Conservation (phyloP, 768 basidiomycete genomes). For the Terana coerulea region DNA sequence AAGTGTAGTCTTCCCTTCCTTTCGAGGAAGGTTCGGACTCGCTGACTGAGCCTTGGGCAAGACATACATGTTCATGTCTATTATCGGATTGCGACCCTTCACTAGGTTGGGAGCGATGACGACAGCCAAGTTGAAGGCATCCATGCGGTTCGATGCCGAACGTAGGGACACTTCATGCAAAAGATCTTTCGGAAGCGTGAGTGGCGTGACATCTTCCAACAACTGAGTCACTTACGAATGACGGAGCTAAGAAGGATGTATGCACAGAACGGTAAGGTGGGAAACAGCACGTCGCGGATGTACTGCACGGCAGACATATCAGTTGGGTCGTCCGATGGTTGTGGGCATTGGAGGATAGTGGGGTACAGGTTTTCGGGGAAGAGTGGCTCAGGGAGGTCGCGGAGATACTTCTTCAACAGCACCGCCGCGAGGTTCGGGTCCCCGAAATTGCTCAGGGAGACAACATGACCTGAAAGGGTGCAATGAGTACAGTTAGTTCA, state of each 20-base stretch:
- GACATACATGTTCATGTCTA: constrained; percentile 72
- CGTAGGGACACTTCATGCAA: constrained; percentile 76
- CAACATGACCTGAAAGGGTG: constrained; percentile 73
- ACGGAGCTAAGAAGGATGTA: constrained; percentile 72
- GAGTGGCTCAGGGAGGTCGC: constrained; percentile 76
- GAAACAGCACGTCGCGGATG: constrained; percentile 64
- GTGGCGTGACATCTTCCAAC: neutral
- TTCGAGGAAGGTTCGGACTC: constrained; percentile 11
- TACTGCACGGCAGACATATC: constrained; percentile 61
- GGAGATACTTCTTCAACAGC: constrained; percentile 79
- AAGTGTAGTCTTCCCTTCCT: constrained; percentile 57
- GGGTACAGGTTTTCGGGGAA: constrained; percentile 71
- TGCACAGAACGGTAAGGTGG: constrained; percentile 63
- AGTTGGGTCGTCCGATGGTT: constrained; percentile 43
- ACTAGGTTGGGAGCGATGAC: constrained; percentile 81
- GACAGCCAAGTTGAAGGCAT: constrained; percentile 76
- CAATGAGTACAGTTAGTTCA: constrained; percentile 8
- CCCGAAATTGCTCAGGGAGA: constrained; percentile 69
- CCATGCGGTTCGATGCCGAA: constrained; percentile 70
- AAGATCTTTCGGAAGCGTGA: constrained; percentile 46
- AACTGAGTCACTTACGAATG: constrained; percentile 14
- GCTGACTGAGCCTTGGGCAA: constrained; percentile 49
- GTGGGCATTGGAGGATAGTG: constrained; percentile 64
- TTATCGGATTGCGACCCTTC: constrained; percentile 59
- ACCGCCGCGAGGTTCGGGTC: constrained; percentile 84